phyloP scores from a whole-genome alignment of 2,329 filamentous ascomycete genomes.

The Madurella fahalii region DNA sequence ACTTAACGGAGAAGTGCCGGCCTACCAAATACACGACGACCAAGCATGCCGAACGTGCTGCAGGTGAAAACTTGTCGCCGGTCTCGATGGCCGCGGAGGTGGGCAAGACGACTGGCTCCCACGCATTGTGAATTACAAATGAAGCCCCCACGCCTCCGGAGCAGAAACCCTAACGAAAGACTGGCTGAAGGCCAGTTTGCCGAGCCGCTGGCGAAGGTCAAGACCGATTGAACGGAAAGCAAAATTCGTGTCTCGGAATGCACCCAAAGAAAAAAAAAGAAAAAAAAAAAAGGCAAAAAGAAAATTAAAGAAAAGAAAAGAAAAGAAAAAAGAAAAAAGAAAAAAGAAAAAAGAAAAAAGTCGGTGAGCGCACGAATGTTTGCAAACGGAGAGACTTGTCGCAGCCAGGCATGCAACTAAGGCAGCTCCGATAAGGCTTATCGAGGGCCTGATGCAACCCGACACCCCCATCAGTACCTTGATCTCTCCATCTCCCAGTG shows the following conservation, averaged over 20 bases:
- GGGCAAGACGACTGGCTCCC: not conserved
- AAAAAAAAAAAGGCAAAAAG: constrained; percentile 16
- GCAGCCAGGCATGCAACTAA: not conserved
- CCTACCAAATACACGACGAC: not conserved
- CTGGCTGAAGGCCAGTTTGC: not conserved
- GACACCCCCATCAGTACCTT: constrained; percentile 9
- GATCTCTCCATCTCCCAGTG: not conserved
- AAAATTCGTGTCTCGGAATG: constrained; percentile 6
- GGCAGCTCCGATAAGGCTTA: constrained; percentile 17
- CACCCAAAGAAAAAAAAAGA: constrained; percentile 9
- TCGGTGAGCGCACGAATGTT: constrained; percentile 20
- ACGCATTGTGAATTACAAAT: not conserved
- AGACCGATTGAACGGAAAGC: constrained; percentile 3
- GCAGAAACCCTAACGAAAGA: not conserved
- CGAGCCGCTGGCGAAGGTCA: not conserved
- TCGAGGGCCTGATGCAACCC: constrained; percentile 14
- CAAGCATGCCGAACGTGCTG: too few relatives aligned
- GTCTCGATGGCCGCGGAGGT: not conserved
- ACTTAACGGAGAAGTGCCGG: not conserved
- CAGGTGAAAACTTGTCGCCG: not conserved
- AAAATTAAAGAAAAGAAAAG: too few relatives aligned
- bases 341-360: constrained; percentile 19
- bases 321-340: constrained; percentile 11
- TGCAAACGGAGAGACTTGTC: constrained; percentile 1
- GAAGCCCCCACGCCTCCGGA: not conserved